Percentiles rank a stretch among this genome's conserved stretches.
phyloP scores from a whole-genome alignment of 2,329 filamentous ascomycete genomes.

The Trichophyton mentagrophytes region DNA sequence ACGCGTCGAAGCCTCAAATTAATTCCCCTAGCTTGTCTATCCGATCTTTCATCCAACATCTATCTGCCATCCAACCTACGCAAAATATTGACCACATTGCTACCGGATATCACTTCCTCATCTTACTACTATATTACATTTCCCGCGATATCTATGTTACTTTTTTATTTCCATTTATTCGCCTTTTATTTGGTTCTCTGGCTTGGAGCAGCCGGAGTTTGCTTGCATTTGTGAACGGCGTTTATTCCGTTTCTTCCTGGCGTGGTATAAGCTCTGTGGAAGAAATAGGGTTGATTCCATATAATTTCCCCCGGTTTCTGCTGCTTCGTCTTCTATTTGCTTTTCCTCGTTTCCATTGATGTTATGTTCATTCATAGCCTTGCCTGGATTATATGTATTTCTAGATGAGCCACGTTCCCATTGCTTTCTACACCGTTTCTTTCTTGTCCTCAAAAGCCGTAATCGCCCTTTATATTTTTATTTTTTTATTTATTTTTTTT shows the following conservation, averaged over 20 bases:
- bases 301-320: not conserved
- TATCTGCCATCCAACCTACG: not conserved
- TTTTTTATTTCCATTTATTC: not conserved
- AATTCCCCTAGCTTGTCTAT: not conserved
- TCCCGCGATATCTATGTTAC: not conserved
- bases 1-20: constrained; percentile 5
- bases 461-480: not conserved
- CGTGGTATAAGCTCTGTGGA: not conserved
- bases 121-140: not conserved
- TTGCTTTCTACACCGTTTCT: not conserved
- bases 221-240: constrained; percentile 5
- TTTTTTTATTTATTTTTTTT: not conserved
- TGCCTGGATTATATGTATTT: not conserved
- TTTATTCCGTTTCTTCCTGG: not conserved
- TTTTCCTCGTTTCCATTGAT: not conserved
- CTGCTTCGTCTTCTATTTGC: not conserved
- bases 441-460: not conserved
- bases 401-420: constrained; percentile 1
- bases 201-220: constrained; percentile 4
- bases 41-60: not conserved
- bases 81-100: not conserved
- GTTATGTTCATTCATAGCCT: not conserved
- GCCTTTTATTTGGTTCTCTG: constrained; percentile 1
- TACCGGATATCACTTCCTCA: not conserved
- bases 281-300: not conserved